Base-by-base conservation (phyloP, 805 yeast species). In the Cyberlindnera xishuangbannaensis region DNA sequence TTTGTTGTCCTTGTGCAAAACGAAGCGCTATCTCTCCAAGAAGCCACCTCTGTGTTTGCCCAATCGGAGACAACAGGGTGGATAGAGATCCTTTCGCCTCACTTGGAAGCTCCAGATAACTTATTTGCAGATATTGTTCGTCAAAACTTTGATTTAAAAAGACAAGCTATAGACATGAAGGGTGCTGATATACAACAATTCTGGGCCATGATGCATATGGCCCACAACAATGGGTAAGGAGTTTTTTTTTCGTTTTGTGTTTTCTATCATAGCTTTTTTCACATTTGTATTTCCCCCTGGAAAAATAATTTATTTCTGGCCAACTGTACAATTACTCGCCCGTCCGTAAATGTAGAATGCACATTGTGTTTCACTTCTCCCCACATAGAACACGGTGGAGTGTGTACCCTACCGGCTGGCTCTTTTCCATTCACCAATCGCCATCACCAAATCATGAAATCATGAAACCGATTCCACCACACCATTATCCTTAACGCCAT, bases 191-290 rank as follows among this genome's bases (percentile, higher is more conserved):
- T 37, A 2, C 35, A 33, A 22, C 27, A 38, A 18, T 37, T 33
- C 33, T 37, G 41, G 41, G 30, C 12, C 19, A 30, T 37, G 37
- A 37, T 37, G 37, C 33, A 29, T 21, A 25, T 33, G 25, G 25
- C 34, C 18, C 33, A 32, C 15, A 10, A 5, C 20, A 13, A 17
- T 15, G 13, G 9, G 12, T 17, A 12, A 26, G 5, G 28, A 15
- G 7, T 16, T 26, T 14, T 6, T 7, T 18, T 12, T 11, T 6
- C 9, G 12, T 13, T 19, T 8, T 25, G n/a, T 25, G n/a, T n/a
- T n/a, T n/a, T n/a, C n/a, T n/a, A n/a, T n/a, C n/a, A n/a, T n/a
- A n/a, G n/a, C n/a, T n/a, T n/a, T n/a, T n/a, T n/a, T n/a, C n/a
- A n/a, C n/a, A n/a, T n/a, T n/a, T n/a, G n/a, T n/a, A n/a, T n/a